These are phyloP conservation scores for Cercis canadensis DNA, from an alignment of 306 rosid genomes.

Conservation along the genomic window DNA sequence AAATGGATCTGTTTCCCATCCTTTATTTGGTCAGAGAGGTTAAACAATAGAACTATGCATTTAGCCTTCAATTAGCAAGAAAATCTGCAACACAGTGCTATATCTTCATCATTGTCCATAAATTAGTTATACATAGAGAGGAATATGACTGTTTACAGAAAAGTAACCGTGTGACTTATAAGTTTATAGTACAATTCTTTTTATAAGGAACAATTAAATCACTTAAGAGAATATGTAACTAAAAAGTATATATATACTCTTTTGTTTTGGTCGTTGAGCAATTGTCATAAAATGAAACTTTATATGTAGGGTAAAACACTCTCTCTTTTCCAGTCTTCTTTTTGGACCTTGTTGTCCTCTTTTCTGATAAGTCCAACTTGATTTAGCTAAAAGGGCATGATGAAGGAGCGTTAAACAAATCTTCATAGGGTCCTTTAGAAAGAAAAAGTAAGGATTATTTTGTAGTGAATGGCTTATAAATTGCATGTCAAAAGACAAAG, in stretches of 20 bases:
- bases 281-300: conserved; percentile 53
- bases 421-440: conserved; percentile 45
- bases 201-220: conserved; percentile 32
- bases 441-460: conserved; percentile 46
- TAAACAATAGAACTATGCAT: conserved; percentile 26
- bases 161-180: too few species aligned
- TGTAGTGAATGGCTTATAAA: conserved; percentile 43
- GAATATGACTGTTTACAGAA: too few species aligned
- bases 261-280: conserved; percentile 33
- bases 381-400: conserved; percentile 48
- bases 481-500: conserved; percentile 47
- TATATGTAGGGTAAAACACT: conserved; percentile 65
- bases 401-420: conserved; percentile 69
- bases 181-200: conserved; percentile 24
- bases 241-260: conserved; percentile 60
- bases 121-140: too few species aligned
- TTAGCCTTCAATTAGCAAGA: conserved; percentile 28
- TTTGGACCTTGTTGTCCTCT: conserved; percentile 70
- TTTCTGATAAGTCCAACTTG: conserved; percentile 56
- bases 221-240: conserved; percentile 22
- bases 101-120: conserved; percentile 4
- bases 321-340: conserved; percentile 72
- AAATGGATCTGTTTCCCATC: too few species aligned
- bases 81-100: conserved; percentile 1
- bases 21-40: too few species aligned